phyloP scores from a whole-genome alignment of 2,329 filamentous ascomycete species.

The Aspergillus ustus region DNA sequence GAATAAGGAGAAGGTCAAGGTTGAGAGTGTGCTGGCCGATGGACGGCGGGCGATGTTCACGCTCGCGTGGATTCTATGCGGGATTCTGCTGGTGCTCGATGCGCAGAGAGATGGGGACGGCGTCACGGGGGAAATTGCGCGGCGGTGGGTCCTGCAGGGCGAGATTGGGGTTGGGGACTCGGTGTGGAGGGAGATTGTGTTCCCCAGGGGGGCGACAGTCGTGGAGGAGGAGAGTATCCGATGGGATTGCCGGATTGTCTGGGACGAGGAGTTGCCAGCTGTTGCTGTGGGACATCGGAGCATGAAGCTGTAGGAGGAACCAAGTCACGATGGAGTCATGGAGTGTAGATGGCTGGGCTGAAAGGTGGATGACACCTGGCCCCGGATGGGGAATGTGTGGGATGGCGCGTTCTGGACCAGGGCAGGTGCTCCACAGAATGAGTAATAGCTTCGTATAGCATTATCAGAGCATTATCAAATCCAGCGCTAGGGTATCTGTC shows the following conservation, averaged over 20 bases:
- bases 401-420: too few species aligned
- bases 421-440: neutral
- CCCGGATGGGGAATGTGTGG: too few species aligned
- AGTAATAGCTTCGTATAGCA: neutral
- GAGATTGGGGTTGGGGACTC: conserved; percentile 25
- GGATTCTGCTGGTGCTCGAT: conserved; percentile 44
- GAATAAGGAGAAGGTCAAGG: neutral
- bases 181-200: conserved; percentile 31
- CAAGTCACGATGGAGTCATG: too few species aligned
- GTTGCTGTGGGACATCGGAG: conserved; percentile 14
- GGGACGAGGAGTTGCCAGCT: conserved; percentile 11
- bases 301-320: conserved; percentile 7
- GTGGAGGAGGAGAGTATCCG: conserved; percentile 22
- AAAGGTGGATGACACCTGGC: too few species aligned
- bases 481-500: neutral
- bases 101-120: conserved; percentile 38
- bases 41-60: conserved; percentile 39
- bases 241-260: conserved; percentile 37
- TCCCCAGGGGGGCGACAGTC: conserved; percentile 1
- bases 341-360: too few species aligned
- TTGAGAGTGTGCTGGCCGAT: conserved; percentile 27
- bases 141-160: conserved; percentile 40
- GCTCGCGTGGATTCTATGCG: conserved; percentile 42
- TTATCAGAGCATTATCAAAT: neutral
- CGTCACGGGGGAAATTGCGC: conserved; percentile 39